Base-by-base conservation (phyloP, 2,329 filamentous ascomycete genomes). In the Colletotrichum nymphaeae region DNA sequence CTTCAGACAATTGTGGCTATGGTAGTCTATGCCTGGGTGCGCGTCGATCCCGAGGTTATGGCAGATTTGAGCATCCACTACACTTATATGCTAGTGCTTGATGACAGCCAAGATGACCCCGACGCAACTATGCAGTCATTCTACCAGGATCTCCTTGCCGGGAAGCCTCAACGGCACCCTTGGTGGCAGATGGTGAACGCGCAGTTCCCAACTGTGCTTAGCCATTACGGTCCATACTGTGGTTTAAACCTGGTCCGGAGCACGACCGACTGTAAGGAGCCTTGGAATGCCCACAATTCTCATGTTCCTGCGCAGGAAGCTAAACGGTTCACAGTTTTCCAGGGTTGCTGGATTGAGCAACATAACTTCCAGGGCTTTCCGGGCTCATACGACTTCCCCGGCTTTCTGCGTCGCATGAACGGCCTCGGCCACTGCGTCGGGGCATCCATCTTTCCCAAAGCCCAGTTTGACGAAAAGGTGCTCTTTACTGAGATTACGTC, bases 21-120 rank as follows among this genome's bases (percentile, higher is more conserved):
- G 30, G 78, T 78, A 11, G 78, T 78, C 30, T 81, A 81, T 69
- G 75, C 76, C n/a, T 78, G 80, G 59, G 71, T 77, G 42, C 78
- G 77, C 72, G 77, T 68, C 1, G 67, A 63, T n/a, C 63, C 63
- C 24, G 74, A 77, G 42, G 42, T 76, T 53, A 76, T 76, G 74
- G 75, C 74, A 11, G 76, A 72, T 42, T 65, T 77, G n/a, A 73
- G 67, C 66, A 77, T 76, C 35, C 72, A 75, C 59, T 77, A 71
- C 55, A 76, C 72, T 6, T 77, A 77, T 71, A 75, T 66, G 4
- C 53, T 76, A 26, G 63, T 77, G 19, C 73, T 77, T 9, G 76
- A 77, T 53, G 75, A 77, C 52, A 74, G 67, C 68, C 58, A 68
- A 32, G 69, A 72, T 26, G 66, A 74, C 24, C 76, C 75, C 9